phyloP scores from a whole-genome alignment of 306 rosid species.

The Vigna hirtella region DNA sequence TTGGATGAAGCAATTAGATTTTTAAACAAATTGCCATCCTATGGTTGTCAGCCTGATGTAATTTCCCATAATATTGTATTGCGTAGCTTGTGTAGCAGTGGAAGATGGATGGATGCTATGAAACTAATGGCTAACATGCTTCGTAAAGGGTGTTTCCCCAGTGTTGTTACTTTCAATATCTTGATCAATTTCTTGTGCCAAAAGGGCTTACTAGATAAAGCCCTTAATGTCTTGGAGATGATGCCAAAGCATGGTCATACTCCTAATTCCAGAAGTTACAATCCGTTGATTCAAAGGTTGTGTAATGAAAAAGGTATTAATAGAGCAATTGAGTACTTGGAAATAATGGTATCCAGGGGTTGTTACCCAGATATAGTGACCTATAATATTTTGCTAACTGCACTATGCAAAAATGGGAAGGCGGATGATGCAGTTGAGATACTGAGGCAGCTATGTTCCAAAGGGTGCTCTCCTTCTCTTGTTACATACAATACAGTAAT shows the following conservation, averaged over 20 bases:
- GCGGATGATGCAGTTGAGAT: slow-evolving; percentile 77
- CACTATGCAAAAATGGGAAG: slow-evolving; percentile 79
- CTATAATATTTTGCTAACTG: slow-evolving; percentile 79
- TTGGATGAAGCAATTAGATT: slow-evolving; percentile 79
- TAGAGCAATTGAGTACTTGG: slow-evolving; percentile 71
- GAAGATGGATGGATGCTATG: slow-evolving; percentile 91
- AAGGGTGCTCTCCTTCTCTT: slow-evolving; percentile 75
- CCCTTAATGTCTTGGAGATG: slow-evolving; percentile 76
- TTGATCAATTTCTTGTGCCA: slow-evolving; percentile 78
- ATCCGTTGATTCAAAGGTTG: slow-evolving; percentile 77
- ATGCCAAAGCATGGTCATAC: slow-evolving; percentile 77
- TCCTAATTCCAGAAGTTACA: slow-evolving; percentile 81
- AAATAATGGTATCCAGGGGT: slow-evolving; percentile 75
- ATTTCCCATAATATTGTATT: slow-evolving; percentile 73
- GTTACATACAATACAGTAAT: slow-evolving; percentile 77
- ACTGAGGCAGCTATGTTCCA: slow-evolving; percentile 70
- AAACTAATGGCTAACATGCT: slow-evolving; percentile 70
- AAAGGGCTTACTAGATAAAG: slow-evolving; percentile 76
- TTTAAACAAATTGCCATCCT: slow-evolving; percentile 61
- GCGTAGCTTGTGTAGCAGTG: slow-evolving; percentile 79
- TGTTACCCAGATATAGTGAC: slow-evolving; percentile 86
- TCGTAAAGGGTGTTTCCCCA: slow-evolving; percentile 75
- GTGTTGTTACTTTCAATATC: slow-evolving; percentile 85
- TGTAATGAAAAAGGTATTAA: slow-evolving; percentile 78
- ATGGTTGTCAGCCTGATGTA: slow-evolving; percentile 77